Evolutionary conservation across 495 filamentous ascomycete genomes (phyloP).

Genomic region (Daldinia grandis): DNA sequence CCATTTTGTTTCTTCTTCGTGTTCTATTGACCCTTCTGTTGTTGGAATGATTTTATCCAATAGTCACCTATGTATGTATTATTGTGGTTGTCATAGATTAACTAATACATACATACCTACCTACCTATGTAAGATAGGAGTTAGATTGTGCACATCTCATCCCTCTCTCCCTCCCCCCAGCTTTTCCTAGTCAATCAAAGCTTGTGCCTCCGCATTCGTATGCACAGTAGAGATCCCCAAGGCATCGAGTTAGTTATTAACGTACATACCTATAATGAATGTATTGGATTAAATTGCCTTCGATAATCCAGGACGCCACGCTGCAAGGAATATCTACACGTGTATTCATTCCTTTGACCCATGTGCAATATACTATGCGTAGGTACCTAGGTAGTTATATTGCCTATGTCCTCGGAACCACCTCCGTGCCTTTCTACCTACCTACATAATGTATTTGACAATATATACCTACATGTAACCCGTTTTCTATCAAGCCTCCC

Average conservation of each 20-base stretch:
- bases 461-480: not conserved
- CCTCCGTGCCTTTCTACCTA: not conserved
- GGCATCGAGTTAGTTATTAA: not conserved
- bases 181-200: not conserved
- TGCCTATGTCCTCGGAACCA: not conserved
- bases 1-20: not conserved
- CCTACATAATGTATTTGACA: not conserved
- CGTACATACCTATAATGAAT: not conserved
- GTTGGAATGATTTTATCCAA: not conserved
- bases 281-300: not conserved
- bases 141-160: not conserved
- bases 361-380: not conserved
- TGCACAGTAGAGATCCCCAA: not conserved
- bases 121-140: too few relatives aligned
- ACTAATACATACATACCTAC: too few relatives aligned
- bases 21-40: not conserved
- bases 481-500: not conserved
- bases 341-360: not conserved
- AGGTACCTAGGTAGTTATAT: too few relatives aligned
- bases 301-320: not conserved
- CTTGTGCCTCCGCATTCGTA: not conserved
- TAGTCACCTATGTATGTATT: not conserved
- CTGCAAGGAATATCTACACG: not conserved
- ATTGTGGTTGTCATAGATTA: too few relatives aligned
- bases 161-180: too few relatives aligned